These are phyloP conservation scores for Sextonia rubra DNA, from an alignment of 164 flowering plant species.

Conservation along the genomic window DNA sequence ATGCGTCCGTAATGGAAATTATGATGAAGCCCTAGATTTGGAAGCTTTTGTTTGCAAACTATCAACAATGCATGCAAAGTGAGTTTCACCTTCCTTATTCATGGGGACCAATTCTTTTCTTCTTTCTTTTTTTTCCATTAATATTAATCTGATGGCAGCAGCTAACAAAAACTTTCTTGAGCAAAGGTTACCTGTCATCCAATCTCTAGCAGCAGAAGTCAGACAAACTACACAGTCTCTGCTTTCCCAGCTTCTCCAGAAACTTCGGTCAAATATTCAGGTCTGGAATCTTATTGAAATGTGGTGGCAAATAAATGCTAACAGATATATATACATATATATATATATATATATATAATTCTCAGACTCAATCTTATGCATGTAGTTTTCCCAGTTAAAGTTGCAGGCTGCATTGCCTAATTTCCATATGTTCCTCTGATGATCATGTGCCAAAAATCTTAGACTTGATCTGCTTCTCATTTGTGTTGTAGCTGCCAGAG, in stretches of 20 bases:
- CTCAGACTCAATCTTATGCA: neutral
- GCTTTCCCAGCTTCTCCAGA: conserved; percentile 94
- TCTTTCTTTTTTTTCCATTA: neutral
- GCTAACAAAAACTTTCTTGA: conserved; percentile 8
- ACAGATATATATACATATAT: neutral
- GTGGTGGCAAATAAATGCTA: neutral
- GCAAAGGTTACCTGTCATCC: conserved; percentile 78
- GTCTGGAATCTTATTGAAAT: conserved; percentile 23
- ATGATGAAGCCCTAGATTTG: conserved; percentile 96
- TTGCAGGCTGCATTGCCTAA: neutral
- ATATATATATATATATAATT: too few relatives aligned
- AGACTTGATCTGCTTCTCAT: neutral
- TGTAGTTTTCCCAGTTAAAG: neutral
- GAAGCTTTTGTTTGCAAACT: conserved; percentile 90
- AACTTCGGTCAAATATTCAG: conserved; percentile 94
- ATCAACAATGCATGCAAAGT: conserved; percentile 92
- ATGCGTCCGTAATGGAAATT: conserved; percentile 94
- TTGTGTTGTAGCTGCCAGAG: conserved; percentile 72
- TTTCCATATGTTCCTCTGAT: neutral
- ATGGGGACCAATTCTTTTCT: neutral
- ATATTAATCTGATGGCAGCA: conserved; percentile 2
- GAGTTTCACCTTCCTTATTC: conserved; percentile 26
- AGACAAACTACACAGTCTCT: conserved; percentile 90
- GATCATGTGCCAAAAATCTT: neutral
- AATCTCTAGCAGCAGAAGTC: conserved; percentile 87